Evolutionary conservation across 2,329 filamentous ascomycete species (phyloP).

Genomic region (Gremmenia infestans): DNA sequence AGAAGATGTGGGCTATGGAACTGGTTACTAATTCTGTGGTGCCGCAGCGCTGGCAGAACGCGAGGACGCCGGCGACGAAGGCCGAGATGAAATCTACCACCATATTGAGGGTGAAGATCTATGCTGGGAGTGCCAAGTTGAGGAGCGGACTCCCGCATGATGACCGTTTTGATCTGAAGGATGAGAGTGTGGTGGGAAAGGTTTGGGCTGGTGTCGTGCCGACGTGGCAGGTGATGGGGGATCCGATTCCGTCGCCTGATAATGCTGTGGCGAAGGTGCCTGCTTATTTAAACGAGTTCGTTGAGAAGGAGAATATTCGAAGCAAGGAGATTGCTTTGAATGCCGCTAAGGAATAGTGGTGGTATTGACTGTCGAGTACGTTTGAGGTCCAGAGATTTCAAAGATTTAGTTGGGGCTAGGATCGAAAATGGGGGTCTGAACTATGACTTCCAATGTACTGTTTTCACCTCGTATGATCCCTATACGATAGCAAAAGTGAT

Average conservation of each 20-base stretch:
- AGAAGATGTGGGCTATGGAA: slow-evolving; percentile 75
- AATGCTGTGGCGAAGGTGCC: slow-evolving; percentile 36
- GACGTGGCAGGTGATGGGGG: slow-evolving; percentile 56
- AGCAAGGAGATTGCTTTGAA: slow-evolving; percentile 36
- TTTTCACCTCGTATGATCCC: not conserved
- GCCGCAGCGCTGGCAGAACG: slow-evolving; percentile 61
- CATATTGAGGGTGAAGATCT: slow-evolving; percentile 64
- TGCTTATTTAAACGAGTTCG: slow-evolving; percentile 48
- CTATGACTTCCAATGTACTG: not conserved
- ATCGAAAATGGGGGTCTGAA: too few relatives aligned
- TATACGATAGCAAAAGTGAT: not conserved
- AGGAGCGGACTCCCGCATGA: slow-evolving; percentile 59
- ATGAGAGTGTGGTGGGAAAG: slow-evolving; percentile 36
- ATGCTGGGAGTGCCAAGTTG: slow-evolving; percentile 71
- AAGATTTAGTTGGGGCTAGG: too few relatives aligned
- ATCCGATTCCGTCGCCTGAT: slow-evolving; percentile 1
- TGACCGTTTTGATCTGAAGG: slow-evolving; percentile 43
- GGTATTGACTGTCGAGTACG: not conserved
- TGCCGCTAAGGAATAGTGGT: not conserved
- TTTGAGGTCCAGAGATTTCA: too few relatives aligned
- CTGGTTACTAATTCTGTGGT: slow-evolving; percentile 73
- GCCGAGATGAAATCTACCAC: slow-evolving; percentile 72
- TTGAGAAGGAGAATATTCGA: slow-evolving; percentile 42
- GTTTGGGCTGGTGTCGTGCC: slow-evolving; percentile 23
- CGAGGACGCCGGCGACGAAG: slow-evolving; percentile 63